phyloP scores from a whole-genome alignment of 495 filamentous ascomycete species.

The Umbilicaria muhlenbergii region DNA sequence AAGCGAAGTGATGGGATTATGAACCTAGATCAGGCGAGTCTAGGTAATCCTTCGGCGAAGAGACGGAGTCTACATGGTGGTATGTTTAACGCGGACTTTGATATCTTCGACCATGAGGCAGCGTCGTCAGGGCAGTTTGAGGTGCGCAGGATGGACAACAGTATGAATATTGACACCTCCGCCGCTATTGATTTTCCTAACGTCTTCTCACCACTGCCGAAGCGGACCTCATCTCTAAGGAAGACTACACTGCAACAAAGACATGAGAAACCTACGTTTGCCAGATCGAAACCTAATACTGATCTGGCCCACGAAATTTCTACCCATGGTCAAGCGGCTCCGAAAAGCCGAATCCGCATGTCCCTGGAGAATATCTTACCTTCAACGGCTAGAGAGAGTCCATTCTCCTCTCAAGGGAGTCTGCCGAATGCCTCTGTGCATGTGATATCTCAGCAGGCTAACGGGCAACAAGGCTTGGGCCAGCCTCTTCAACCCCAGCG shows the following conservation, averaged over 20 bases:
- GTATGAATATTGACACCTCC: slow-evolving; percentile 13
- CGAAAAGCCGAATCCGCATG: slow-evolving; percentile 45
- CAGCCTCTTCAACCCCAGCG: slow-evolving; percentile 34
- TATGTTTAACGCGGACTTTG: slow-evolving; percentile 43
- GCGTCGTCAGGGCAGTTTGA: slow-evolving; percentile 13
- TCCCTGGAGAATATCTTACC: slow-evolving; percentile 61
- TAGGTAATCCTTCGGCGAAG: slow-evolving; percentile 78
- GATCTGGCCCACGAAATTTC: slow-evolving; percentile 28
- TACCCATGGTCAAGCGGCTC: slow-evolving; percentile 27
- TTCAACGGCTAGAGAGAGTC: slow-evolving; percentile 41
- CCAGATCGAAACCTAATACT: slow-evolving; percentile 25
- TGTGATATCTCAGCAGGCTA: slow-evolving; percentile 18
- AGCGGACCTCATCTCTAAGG: slow-evolving; percentile 55
- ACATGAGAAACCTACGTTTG: slow-evolving; percentile 44
- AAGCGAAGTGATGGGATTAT: slow-evolving; percentile 86
- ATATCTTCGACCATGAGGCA: slow-evolving; percentile 50
- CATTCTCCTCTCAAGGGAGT: slow-evolving; percentile 37
- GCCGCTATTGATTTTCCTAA: slow-evolving; percentile 12
- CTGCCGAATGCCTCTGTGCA: slow-evolving; percentile 42
- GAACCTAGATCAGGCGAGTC: slow-evolving; percentile 59
- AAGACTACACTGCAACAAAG: slow-evolving; percentile 81
- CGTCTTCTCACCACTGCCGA: slow-evolving; percentile 28
- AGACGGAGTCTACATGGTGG: slow-evolving; percentile 65
- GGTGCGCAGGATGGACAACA: slow-evolving; percentile 9
- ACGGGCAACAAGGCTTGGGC: slow-evolving; percentile 10